Conservation (phyloP, 306 rosid genomes). For the Albizia julibrissin region DNA sequence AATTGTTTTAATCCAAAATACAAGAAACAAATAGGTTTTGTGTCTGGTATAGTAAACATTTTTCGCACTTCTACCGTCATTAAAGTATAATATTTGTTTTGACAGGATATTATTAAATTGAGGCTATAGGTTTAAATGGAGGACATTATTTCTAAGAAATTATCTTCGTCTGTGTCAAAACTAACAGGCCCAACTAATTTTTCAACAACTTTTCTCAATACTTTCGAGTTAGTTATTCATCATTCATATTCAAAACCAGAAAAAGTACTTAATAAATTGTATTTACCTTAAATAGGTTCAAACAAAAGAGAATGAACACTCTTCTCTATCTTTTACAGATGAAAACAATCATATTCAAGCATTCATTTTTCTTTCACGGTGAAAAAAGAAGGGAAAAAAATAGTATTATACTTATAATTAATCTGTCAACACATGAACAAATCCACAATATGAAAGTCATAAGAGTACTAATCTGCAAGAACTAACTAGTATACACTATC, state of each 20-base stretch:
- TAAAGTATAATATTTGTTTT: too few species aligned
- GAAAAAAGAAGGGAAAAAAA: background rate
- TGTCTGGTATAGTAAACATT: background rate
- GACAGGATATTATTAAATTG: too few species aligned
- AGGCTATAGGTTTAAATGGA: background rate
- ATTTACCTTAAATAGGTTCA: background rate
- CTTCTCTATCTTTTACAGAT: background rate
- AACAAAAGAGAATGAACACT: background rate
- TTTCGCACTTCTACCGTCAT: background rate
- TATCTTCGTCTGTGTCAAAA: background rate
- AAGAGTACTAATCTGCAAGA: background rate
- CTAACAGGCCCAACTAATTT: too few species aligned
- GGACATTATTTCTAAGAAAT: too few species aligned
- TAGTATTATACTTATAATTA: background rate
- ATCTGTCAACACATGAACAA: background rate
- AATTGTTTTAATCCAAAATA: background rate
- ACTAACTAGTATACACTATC: background rate
- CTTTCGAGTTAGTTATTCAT: background rate
- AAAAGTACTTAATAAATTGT: background rate
- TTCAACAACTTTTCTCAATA: background rate
- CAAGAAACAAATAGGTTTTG: background rate
- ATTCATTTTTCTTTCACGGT: background rate
- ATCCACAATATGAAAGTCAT: background rate
- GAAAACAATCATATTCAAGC: background rate
- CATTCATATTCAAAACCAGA: background rate